These are phyloP conservation scores for Boletus patriciae DNA, from an alignment of 768 basidiomycete species.

Conservation along the genomic window DNA sequence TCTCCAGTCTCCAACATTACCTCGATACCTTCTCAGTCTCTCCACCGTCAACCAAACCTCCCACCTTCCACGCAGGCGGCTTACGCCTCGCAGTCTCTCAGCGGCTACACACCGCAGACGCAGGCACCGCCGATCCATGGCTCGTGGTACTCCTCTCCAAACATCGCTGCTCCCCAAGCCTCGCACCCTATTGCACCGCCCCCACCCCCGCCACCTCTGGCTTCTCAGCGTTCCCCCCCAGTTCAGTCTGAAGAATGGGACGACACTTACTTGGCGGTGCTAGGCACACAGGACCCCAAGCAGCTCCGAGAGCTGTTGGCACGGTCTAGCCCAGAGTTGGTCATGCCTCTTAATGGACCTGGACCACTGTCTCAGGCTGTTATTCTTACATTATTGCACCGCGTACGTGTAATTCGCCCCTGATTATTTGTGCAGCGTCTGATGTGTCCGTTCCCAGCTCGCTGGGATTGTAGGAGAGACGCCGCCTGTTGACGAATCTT, in stretches of 20 bases:
- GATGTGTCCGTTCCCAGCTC: slow-evolving; percentile 45
- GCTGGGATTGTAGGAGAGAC: slow-evolving; percentile 73
- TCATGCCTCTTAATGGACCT: slow-evolving; percentile 73
- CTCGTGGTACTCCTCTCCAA: slow-evolving; percentile 57
- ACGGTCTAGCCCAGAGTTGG: slow-evolving; percentile 73
- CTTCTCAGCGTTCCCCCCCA: slow-evolving; percentile 53
- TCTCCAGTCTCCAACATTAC: slow-evolving; percentile 34
- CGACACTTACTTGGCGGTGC: slow-evolving; percentile 72
- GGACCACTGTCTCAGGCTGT: slow-evolving; percentile 81
- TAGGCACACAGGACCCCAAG: slow-evolving; percentile 70
- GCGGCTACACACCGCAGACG: slow-evolving; percentile 32
- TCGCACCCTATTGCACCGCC: slow-evolving; percentile 77
- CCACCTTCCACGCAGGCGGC: slow-evolving; percentile 39
- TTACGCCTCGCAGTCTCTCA: slow-evolving; percentile 35
- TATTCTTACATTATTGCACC: slow-evolving; percentile 76
- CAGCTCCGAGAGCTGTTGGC: slow-evolving; percentile 74
- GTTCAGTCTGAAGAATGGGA: slow-evolving; percentile 77
- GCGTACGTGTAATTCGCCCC: slow-evolving; percentile 48
- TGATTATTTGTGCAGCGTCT: neutral
- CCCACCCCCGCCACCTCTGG: slow-evolving; percentile 40
- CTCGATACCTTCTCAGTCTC: slow-evolving; percentile 39
- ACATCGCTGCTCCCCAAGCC: slow-evolving; percentile 78
- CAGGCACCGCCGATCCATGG: slow-evolving; percentile 33
- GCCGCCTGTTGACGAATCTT: slow-evolving; percentile 73
- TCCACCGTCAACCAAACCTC: slow-evolving; percentile 36